Evolutionary conservation across 2,329 filamentous ascomycete genomes (phyloP), one percentile per base, ranked within the genome.

Genomic region (Cercospora sp.): DNA sequence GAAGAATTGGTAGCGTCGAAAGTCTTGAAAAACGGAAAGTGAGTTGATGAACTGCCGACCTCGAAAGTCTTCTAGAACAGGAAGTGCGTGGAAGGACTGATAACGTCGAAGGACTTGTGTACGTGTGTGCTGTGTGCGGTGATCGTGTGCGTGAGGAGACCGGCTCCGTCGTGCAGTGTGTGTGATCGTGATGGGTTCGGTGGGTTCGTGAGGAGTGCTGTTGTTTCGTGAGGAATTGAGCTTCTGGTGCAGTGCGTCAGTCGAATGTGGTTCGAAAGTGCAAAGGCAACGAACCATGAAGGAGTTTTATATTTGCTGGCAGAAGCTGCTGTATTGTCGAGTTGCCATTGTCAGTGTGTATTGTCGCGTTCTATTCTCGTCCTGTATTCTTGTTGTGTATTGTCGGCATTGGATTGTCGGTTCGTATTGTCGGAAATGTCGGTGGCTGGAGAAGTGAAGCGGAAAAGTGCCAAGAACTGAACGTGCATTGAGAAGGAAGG

Each of bases 261-360:
- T 51, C 45, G 45, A 51, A 24, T 26, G 18, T 51, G 45, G 21
- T 26, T 24, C 18, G 18, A 24, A 51, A 51, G 21, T 24, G 21
- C 3, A 9, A 51, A 51, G 45, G 21, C 45, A 21, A 13, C 45
- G 12, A 24, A 51, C 21, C 18, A 24, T 51, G 18, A 13, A 51
- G 45, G 45, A 24, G 21, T 51, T 24, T 37, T 32, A 60, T 60
- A 21, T 24, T 24, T 8, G 34, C 12, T 21, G 30, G n/a, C 18
- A 16, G 2, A 4, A 32, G 21, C 12, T 37, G 18, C 57, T 34
- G 30, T 60, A 60, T 60, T 60, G 57, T 32, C 8, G n/a, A 21
- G 13, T 7, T 37, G 57, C 57, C 32, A 60, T 60, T 60, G 57
- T 60, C n/a, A 60, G n/a, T 16, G 30, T 32, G 16, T 60, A 60